Evolutionary conservation across 108 stramenopile genomes (phyloP).

Genomic region (Cyclotella cryptica): DNA sequence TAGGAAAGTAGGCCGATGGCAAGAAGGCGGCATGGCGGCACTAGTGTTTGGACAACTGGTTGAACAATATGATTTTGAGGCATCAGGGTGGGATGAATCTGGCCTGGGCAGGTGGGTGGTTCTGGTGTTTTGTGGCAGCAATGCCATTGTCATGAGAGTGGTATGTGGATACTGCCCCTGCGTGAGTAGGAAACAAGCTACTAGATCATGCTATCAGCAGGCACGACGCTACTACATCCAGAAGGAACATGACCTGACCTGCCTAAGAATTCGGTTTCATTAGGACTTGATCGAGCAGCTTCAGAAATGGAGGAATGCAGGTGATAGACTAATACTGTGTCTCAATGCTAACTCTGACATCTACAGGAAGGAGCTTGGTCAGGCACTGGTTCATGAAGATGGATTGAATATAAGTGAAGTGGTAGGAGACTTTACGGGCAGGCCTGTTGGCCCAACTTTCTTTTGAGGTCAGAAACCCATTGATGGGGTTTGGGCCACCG

Average conservation of each 20-base stretch:
- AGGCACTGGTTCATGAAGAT: neutral
- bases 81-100: no score
- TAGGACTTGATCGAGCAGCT: neutral
- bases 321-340: neutral
- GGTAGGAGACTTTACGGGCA: neutral
- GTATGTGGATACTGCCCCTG: no score
- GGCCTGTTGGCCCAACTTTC: neutral
- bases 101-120: no score
- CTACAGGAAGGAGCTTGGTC: neutral
- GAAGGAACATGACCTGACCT: slow-evolving; percentile 16
- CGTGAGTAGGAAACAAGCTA: neutral
- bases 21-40: no score
- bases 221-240: slow-evolving; percentile 7
- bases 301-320: neutral
- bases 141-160: no score
- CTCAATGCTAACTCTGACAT: neutral
- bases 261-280: slow-evolving; percentile 2
- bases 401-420: neutral
- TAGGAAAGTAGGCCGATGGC: no score
- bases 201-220: neutral
- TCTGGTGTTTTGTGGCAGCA: no score
- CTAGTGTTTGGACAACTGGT: no score
- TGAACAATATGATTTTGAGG: no score
- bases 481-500: neutral
- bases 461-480: neutral